Percentiles rank a stretch among this genome's conserved stretches.
phyloP scores from a whole-genome alignment of 768 basidiomycete species.

The Boletus coccyginus region DNA sequence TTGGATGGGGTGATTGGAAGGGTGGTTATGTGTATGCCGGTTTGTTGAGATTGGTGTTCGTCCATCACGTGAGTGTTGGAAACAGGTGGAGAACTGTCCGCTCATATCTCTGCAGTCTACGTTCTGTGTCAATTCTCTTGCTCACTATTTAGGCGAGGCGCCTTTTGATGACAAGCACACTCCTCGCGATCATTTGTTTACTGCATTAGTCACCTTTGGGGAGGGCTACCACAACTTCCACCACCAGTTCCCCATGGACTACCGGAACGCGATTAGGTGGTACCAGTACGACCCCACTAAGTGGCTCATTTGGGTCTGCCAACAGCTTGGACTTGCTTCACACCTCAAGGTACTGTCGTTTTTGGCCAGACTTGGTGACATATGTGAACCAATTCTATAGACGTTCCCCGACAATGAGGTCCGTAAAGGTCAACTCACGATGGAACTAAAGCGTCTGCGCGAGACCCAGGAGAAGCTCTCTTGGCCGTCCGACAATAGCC shows the following conservation, averaged over 20 bases:
- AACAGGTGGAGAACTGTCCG: background rate
- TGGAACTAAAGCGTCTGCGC: slow-evolving; percentile 87
- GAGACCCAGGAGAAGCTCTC: slow-evolving; percentile 69
- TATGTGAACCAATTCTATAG: slow-evolving; percentile 11
- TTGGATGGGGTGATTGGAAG: slow-evolving; percentile 79
- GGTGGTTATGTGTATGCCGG: slow-evolving; percentile 89
- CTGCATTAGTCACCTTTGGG: slow-evolving; percentile 87
- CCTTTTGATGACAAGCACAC: slow-evolving; percentile 96
- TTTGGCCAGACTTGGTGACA: background rate
- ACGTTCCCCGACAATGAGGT: slow-evolving; percentile 70
- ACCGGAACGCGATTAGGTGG: slow-evolving; percentile 91
- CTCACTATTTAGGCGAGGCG: slow-evolving; percentile 91
- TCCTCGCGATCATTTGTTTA: slow-evolving; percentile 84
- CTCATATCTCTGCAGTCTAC: slow-evolving; percentile 58
- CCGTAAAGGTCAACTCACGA: slow-evolving; percentile 87
- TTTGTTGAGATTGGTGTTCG: slow-evolving; percentile 73
- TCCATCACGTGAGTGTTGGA: slow-evolving; percentile 70
- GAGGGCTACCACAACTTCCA: slow-evolving; percentile 99
- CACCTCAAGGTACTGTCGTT: slow-evolving; percentile 48
- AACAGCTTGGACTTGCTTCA: slow-evolving; percentile 47
- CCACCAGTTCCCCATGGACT: slow-evolving; percentile 96
- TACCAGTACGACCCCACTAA: slow-evolving; percentile 92
- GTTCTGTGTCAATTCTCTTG: slow-evolving; percentile 95
- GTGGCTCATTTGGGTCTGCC: slow-evolving; percentile 69
- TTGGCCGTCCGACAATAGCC: slow-evolving; percentile 77